Conservation (phyloP, 2,329 filamentous ascomycete species). For the Pyrenophora graminea region DNA sequence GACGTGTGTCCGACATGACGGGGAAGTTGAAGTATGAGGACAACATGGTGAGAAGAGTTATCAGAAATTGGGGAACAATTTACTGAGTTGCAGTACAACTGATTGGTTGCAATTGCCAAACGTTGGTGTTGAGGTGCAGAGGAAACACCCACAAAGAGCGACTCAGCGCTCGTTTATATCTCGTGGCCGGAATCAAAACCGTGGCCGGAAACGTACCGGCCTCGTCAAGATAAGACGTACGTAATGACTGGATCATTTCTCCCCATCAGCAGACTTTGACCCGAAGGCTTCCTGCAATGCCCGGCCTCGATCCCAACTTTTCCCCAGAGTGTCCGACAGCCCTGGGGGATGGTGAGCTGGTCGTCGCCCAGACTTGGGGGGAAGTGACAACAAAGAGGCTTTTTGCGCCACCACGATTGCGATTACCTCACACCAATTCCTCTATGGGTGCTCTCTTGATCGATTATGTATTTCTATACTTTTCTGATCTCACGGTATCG, state of each 20-base stretch:
- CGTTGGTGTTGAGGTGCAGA: slow-evolving; percentile 10
- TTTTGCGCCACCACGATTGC: background rate
- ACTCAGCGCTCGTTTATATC: slow-evolving; percentile 40
- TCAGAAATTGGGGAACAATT: slow-evolving; percentile 1
- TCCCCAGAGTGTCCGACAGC: background rate
- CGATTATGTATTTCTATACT: too few relatives aligned
- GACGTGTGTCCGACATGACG: slow-evolving; percentile 66
- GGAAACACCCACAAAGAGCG: slow-evolving; percentile 15
- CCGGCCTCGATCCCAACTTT: slow-evolving; percentile 4
- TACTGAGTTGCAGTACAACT: slow-evolving; percentile 1
- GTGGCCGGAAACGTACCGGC: slow-evolving; percentile 42
- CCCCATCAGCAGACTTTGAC: slow-evolving; percentile 16
- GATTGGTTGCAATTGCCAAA: slow-evolving; percentile 1
- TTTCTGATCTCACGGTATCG: too few relatives aligned
- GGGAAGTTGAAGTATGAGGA: slow-evolving; percentile 54
- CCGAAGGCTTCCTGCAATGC: slow-evolving; percentile 15
- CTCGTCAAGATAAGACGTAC: slow-evolving; percentile 42
- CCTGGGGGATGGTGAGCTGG: slow-evolving; percentile 9
- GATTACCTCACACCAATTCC: too few relatives aligned
- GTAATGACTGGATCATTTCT: slow-evolving; percentile 43
- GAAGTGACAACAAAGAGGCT: background rate
- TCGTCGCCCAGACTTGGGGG: slow-evolving; percentile 21
- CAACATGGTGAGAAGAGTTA: slow-evolving; percentile 47
- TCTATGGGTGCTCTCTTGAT: too few relatives aligned
- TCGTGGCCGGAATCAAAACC: slow-evolving; percentile 40